Conservation (phyloP, 306 rosid genomes). For the Carpinus viminea region DNA sequence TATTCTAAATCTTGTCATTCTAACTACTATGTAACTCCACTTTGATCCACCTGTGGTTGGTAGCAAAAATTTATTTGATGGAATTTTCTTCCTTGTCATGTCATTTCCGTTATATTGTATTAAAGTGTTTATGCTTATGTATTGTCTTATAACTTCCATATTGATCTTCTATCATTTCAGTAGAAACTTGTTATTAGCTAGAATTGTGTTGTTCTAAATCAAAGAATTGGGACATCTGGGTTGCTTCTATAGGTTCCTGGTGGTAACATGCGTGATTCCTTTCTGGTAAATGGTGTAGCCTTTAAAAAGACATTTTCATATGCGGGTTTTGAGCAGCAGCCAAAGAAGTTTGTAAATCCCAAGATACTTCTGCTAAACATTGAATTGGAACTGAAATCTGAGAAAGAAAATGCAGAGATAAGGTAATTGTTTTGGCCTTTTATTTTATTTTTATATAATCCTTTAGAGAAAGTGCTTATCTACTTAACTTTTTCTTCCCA, state of each 20-base stretch:
- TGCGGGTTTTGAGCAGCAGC: slow-evolving; percentile 99
- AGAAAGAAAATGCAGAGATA: slow-evolving; percentile 99
- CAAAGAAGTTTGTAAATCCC: slow-evolving; percentile 83
- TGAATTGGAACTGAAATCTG: slow-evolving; percentile 96
- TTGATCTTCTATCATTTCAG: neutral
- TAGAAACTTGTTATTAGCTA: slow-evolving; percentile 3
- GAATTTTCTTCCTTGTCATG: neutral
- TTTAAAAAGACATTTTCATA: slow-evolving; percentile 98
- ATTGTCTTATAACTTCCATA: neutral
- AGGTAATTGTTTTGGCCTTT: slow-evolving; percentile 46
- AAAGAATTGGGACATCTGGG: slow-evolving; percentile 16
- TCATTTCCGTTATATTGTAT: neutral
- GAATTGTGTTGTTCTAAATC: slow-evolving; percentile 11
- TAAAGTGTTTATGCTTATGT: neutral
- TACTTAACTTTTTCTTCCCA: slow-evolving; percentile 7
- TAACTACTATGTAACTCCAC: neutral
- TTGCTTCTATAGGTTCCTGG: slow-evolving; percentile 84
- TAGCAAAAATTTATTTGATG: neutral
- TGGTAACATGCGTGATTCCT: slow-evolving; percentile 95
- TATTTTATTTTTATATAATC: slow-evolving; percentile 8
- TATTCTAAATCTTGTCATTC: neutral
- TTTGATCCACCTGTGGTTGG: neutral
- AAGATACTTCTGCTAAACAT: slow-evolving; percentile 78
- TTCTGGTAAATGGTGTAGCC: slow-evolving; percentile 94
- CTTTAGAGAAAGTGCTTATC: slow-evolving; percentile 13